Base-by-base conservation (phyloP, 2,329 filamentous ascomycete species). In the Monosporascus sp. region DNA sequence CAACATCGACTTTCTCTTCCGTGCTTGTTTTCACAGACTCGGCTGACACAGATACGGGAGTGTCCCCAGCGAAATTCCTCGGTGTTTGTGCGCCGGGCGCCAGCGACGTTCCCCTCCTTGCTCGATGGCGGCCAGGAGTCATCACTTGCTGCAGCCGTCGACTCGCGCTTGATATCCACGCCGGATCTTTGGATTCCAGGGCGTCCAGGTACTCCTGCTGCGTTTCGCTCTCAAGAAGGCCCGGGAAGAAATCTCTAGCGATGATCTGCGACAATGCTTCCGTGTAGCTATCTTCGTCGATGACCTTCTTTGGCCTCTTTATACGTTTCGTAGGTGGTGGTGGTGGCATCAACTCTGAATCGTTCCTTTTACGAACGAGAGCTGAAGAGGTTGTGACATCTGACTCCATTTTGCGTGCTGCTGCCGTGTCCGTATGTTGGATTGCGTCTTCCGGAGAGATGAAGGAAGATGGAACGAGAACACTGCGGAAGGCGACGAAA, bases 241-340 rank as follows among this genome's bases (percentile, higher is more conserved):
- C 94, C 0, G 94, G 94, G 65, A 97, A 99, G 76, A 96, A 99
- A 76, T 99, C 94, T 60, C 94, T 86, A 9, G 91, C 90, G 58
- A 99, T 96, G 67, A 99, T 97, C 62, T 94, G 87, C 0, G 92
- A 96, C 27, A 99, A 78, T 1, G 89, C 88, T 54, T 91, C 85
- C 2, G 91, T 94, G 71, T 99, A 99, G 51, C 88, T 85, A 62
- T 99, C 93, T 77, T 99, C 94, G 69, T 96, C 91, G 27, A 99
- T 82, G 27, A 97, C 85, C 57, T 87, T 88, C 57, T 87, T 85
- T 0, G 94, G 94, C 50, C 94, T 83, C 72, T 97, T 97, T 66
- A 97, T 96, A 54, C 91, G 87, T 70, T 96, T 97, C 43, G 86
- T 78, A 0, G 85, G 80, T 4, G 91, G 90, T 6, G 93, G 92